A percentile compares a stretch with the other conserved stretches of the same genome.
These are phyloP conservation scores for Diaporthe ilicicola DNA, from an alignment of 2,329 filamentous ascomycete species.

Conservation along the genomic window DNA sequence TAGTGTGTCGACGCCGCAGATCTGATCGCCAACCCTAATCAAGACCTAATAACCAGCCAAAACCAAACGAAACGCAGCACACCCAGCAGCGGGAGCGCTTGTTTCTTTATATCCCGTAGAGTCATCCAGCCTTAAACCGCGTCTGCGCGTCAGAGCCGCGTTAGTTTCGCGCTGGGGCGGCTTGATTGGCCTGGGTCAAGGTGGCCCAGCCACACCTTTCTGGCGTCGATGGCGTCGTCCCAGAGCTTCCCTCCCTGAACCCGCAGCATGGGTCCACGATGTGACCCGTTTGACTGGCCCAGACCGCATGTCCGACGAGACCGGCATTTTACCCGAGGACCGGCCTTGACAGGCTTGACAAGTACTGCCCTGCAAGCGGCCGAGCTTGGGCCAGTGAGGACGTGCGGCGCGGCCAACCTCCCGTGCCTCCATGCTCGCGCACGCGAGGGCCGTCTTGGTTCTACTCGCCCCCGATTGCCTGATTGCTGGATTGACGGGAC, in stretches of 20 bases:
- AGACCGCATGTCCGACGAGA: constrained; percentile 33
- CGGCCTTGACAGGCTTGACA: constrained; percentile 20
- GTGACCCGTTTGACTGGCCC: constrained; percentile 29
- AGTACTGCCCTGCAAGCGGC: constrained; percentile 15
- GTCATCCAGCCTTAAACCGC: constrained; percentile 27
- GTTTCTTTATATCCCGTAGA: constrained; percentile 24
- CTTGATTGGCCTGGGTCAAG: constrained; percentile 17
- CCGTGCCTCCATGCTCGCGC: constrained; percentile 29
- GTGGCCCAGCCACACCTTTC: constrained; percentile 15
- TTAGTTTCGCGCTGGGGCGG: constrained; percentile 21
- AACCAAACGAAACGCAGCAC: constrained; percentile 13
- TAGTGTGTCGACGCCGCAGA: background rate
- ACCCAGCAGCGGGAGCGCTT: constrained; percentile 25
- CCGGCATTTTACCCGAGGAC: constrained; percentile 28
- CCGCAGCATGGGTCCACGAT: constrained; percentile 19
- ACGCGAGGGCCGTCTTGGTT: background rate
- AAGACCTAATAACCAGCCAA: background rate
- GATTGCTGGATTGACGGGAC: constrained; percentile 26
- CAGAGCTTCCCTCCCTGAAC: constrained; percentile 12
- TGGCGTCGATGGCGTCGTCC: background rate
- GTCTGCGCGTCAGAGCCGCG: constrained; percentile 32
- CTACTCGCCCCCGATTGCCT: constrained; percentile 15
- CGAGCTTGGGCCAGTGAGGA: constrained; percentile 30
- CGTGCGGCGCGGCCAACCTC: constrained; percentile 28
- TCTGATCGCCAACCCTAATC: constrained; percentile 7